Base-by-base conservation (phyloP, 306 rosid species). In the Ochetophila trinervis region DNA sequence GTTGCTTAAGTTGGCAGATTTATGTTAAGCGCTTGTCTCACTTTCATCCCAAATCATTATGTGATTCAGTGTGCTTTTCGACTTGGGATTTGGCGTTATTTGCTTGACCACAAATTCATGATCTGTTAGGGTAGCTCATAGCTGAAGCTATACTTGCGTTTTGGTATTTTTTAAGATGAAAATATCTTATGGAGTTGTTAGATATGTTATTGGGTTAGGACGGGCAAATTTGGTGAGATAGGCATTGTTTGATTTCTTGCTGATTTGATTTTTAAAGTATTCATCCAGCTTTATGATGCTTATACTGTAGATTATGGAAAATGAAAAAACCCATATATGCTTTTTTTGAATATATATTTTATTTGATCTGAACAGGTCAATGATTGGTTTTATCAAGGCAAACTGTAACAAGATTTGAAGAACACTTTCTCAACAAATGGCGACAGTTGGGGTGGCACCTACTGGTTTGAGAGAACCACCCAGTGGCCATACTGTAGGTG, bases 361-460 rank as follows among this genome's bases (percentile, higher is more conserved):
- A 19, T 50, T 79, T 76, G 50, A 58, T 82, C 64, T 40, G 65
- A 54, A 55, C 84, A 86, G 91, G 91, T 81, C 52, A 68, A 82
- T 81, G 88, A 67, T 75, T 81, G 81, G 81, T 73, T 67, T 65
- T 62, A 69, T 78, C 61, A 24, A 70, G 69, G 50, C 61, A 51
- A 58, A 61, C 37, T 69, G 52, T 47, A 68, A 78, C 69, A 65
- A 60, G 67, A 66, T 55, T 3, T 7, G 81, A 40, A n/a, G 27
- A 64, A 53, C 53, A 55, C 18, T 60, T 63, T 73, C 62, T 50
- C 40, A 45, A 57, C 51, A 52, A 55, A 92, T 92, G 98, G 85
- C 92, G 19, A 87, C 95, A 2, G 85, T 92, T 76, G 91, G 92
- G 71, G 95, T 87, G 51, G 96, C 81, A 50, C 95, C 95, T 66